A percentile compares a stretch with the other conserved stretches of the same genome.
Evolutionary conservation across 257 asterid genomes (phyloP).

Genomic region (Plectranthus barbatus): DNA sequence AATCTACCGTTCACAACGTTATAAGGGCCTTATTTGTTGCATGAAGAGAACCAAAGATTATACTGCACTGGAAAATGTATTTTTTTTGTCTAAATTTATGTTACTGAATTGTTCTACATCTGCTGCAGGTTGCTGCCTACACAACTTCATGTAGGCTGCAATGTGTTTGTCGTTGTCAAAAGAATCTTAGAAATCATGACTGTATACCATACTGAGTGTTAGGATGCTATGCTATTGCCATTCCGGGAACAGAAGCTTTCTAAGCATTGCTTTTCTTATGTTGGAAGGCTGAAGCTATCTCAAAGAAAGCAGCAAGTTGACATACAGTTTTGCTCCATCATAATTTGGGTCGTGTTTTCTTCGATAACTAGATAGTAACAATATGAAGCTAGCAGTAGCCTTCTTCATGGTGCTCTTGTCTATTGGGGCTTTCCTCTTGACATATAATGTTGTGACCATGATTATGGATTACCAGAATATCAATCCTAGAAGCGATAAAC

Average conservation of each 20-base stretch:
- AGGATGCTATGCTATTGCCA: background rate
- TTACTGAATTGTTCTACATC: background rate
- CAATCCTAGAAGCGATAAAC: background rate
- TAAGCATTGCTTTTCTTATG: background rate
- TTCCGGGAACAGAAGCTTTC: background rate
- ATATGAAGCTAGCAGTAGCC: conserved; percentile 27
- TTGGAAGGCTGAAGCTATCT: background rate
- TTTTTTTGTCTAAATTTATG: background rate
- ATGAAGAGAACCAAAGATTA: background rate
- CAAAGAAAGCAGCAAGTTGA: background rate
- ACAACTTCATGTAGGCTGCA: background rate
- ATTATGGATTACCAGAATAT: conserved; percentile 9
- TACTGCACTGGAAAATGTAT: background rate
- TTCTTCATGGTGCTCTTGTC: conserved; percentile 26
- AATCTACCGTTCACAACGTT: background rate
- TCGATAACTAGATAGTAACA: conserved; percentile 12
- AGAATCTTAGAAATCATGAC: background rate
- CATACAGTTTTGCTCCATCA: no score
- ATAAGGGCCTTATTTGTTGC: background rate
- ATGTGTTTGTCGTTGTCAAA: background rate
- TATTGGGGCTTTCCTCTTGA: conserved; percentile 24
- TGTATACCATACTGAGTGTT: background rate
- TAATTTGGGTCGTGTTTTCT: background rate
- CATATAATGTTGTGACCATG: conserved; percentile 30
- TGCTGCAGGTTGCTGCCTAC: conserved; percentile 12